phyloP scores from a whole-genome alignment of 73 alveolate species.

The Blepharisma stoltei region DNA sequence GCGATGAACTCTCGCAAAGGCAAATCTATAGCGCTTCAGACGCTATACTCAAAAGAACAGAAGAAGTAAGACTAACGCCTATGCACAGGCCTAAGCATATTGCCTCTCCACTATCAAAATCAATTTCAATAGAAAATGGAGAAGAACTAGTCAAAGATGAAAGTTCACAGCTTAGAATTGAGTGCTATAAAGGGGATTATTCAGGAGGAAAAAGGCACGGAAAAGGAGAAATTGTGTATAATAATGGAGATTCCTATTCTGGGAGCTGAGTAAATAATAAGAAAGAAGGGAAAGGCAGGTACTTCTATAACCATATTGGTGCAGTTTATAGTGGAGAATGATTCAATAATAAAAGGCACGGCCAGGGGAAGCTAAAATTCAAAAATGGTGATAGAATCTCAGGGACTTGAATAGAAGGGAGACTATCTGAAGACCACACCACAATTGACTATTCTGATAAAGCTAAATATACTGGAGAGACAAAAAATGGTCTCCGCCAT shows the following conservation, averaged over 20 bases:
- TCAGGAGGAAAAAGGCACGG: slow-evolving; percentile 15
- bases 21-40: no score
- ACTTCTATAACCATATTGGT: background rate
- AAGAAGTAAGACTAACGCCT: no score
- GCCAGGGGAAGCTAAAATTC: background rate
- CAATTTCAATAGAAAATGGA: no score
- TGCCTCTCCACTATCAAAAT: no score
- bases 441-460: background rate
- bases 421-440: background rate
- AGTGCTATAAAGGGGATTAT: slow-evolving; percentile 11
- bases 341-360: background rate
- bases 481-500: background rate
- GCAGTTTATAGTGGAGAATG: background rate
- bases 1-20: no score
- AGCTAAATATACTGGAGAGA: slow-evolving; percentile 8
- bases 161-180: no score
- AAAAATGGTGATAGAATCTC: background rate
- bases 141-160: no score
- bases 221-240: slow-evolving; percentile 28
- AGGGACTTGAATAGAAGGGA: background rate
- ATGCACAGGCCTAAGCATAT: no score
- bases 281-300: slow-evolving; percentile 28
- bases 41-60: no score
- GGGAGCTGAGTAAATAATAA: slow-evolving; percentile 24
- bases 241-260: slow-evolving; percentile 22